Evolutionary conservation across 768 basidiomycete genomes (phyloP).

Genomic region (Pleurotus giganteus): DNA sequence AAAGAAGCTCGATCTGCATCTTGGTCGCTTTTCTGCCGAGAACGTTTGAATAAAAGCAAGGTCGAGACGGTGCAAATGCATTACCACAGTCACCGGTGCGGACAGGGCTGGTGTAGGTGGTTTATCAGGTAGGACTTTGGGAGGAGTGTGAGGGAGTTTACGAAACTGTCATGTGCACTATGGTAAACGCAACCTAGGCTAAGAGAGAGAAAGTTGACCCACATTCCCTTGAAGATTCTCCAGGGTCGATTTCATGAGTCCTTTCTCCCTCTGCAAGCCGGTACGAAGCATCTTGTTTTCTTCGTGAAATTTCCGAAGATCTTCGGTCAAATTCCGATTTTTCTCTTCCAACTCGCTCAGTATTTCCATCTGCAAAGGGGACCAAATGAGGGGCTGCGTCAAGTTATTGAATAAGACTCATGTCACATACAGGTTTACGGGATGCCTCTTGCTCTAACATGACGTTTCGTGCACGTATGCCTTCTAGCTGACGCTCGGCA

Average conservation of each 20-base stretch:
- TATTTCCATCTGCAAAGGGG: neutral
- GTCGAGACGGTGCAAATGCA: neutral
- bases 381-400: neutral
- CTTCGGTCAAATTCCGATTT: neutral
- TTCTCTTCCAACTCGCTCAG: neutral
- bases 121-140: conserved; percentile 17
- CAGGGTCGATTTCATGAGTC: neutral
- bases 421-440: neutral
- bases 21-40: neutral
- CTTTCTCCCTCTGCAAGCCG: neutral
- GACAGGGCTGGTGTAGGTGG: neutral
- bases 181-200: neutral
- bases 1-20: neutral
- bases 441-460: neutral
- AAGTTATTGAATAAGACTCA: neutral
- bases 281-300: neutral
- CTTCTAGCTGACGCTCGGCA: neutral
- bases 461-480: neutral
- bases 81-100: neutral
- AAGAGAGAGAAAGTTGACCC: neutral
- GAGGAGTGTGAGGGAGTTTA: conserved; percentile 12
- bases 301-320: neutral
- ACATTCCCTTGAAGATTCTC: conserved; percentile 4
- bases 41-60: neutral
- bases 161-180: neutral